Evolutionary conservation across 345 rosid genomes (phyloP).

Genomic region (Turritis glabra): DNA sequence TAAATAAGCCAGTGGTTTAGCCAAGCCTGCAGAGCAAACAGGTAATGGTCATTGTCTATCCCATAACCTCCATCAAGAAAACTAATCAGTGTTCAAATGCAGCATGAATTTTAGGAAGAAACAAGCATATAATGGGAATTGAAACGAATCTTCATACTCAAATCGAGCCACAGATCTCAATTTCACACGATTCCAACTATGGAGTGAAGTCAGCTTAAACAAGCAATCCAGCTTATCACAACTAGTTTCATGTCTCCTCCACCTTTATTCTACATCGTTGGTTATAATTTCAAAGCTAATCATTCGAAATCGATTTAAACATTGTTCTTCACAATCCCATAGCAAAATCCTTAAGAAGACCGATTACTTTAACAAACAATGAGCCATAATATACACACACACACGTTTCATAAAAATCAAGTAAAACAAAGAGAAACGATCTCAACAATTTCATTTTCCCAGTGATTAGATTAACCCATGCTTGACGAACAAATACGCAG

Average conservation of each 20-base stretch:
- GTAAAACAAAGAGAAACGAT: neutral
- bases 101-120: conserved; percentile 1
- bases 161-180: conserved; percentile 1
- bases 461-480: neutral
- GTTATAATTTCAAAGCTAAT: conserved; percentile 3
- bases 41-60: neutral
- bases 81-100: conserved; percentile 5
- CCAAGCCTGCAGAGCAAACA: conserved; percentile 31
- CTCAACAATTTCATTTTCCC: neutral
- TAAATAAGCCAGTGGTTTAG: conserved; percentile 1
- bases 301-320: neutral
- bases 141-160: conserved; percentile 6
- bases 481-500: neutral
- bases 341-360: neutral
- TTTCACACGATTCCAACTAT: neutral
- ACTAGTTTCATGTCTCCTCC: neutral
- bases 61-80: neutral
- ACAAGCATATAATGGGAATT: neutral
- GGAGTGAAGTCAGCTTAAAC: neutral
- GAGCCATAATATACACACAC: neutral
- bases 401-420: neutral
- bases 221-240: neutral
- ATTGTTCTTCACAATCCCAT: neutral
- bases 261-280: neutral
- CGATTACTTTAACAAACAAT: neutral